Evolutionary conservation across 257 asterid species (phyloP), one percentile per base, ranked within the genome.

Genomic region (Salvia rosmarinus): DNA sequence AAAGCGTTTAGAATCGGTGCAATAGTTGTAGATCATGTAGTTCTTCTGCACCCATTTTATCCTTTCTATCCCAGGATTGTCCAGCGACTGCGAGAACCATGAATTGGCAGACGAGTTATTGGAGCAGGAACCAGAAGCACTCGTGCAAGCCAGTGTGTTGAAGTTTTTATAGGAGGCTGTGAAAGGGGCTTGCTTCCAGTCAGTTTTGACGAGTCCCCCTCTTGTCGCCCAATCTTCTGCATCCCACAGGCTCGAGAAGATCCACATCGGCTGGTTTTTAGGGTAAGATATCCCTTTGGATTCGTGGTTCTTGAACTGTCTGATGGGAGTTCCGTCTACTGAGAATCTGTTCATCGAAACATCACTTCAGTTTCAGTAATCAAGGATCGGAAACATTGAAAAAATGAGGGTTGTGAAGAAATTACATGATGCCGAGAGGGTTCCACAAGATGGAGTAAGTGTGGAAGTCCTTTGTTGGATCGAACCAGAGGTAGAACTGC

Each of bases 161-260:
- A 79, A 87, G 75, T 78, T 80, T 5, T 65, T 67, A 76, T 66
- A 87, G n/a, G 88, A 81, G 37, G 92, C 92, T 13, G 77, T 74
- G 78, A 87, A 87, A 9, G 93, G 93, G 21, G 93, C 90, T 59
- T 81, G 70, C 2, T 74, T 46, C 93, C 93, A 87, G 70, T 87
- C 89, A 6, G 90, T 87, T 72, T 81, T 85, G 6, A 87, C 84
- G 1, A 82, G 90, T 4, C 92, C 92, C 2, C 92, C 93, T 75
- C 93, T 78, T 34, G 90, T 87, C 3, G 92, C 92, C 92, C 92
- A 87, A 4, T 85, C 88, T 2, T 87, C 88, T 25, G 87, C 92
- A 34, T 76, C 57, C 93, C 93, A 87, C 30, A 87, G 67, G 75
- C 93, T 87, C 32, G 87, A 76, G 65, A 64, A 87, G 9, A 87